Base-by-base conservation (phyloP, 1,284 basidiomycete genomes). In the Cryptococcus sp. region DNA sequence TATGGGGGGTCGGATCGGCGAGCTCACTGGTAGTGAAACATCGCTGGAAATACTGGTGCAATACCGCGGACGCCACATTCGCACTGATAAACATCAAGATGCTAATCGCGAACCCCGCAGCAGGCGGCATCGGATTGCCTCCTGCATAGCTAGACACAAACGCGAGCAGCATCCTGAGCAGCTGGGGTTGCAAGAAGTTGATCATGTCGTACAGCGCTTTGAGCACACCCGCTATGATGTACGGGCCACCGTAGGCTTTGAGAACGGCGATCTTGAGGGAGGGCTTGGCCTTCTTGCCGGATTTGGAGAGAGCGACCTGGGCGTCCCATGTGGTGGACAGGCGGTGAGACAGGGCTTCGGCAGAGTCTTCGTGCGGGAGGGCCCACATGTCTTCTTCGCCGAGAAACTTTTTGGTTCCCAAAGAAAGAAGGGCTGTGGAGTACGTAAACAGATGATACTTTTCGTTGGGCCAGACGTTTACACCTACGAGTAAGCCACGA, bases 171-270 rank as follows among this genome's bases (percentile, higher is more conserved):
- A 84, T 81, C 16, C 89, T 84, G 24, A 98, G 82, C 1, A 98
- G 80, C 72, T 96, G 89, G 0, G 95, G 95, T 72, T 97, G 94
- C 2, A 86, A 73, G 77, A 98, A 98, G 0, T 85, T 84, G 13
- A 95, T 78, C 44, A 79, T 77, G 72, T 98, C 94, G 74, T 94
- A 91, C 0, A 83, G 48, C 13, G 89, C 64, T 78, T 96, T 94
- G 52, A 91, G 78, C 20, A 78, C 50, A 38, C 80, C 80, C 0
- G 91, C 93, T 20, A 84, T 68, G 2, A 84, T 74, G 68, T 89
- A 96, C 0, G 89, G 86, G 0, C 82, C 79, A 0, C 94, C 94
- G 66, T 89, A 98, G 0, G 91, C 83, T 3, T 82, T 68, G 56
- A 85, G 84, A 15, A 96, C 80, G 0, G 91, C 85, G 4, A 82